Evolutionary conservation across 805 yeast genomes (phyloP).

Genomic region (Pachysolen tannophilus): DNA sequence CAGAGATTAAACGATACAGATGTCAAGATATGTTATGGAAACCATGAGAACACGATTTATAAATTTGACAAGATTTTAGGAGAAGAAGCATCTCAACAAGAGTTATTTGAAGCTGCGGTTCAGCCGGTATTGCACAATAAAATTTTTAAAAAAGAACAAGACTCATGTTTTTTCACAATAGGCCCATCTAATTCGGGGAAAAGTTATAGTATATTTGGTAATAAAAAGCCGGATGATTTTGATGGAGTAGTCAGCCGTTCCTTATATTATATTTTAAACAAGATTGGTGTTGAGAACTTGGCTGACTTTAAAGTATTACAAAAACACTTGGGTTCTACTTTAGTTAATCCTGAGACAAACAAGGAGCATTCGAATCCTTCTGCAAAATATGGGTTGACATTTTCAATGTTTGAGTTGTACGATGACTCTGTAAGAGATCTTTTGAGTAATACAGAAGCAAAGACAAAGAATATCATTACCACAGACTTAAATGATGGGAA

Average conservation of each 20-base stretch:
- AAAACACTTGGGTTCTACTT: slow-evolving; percentile 3
- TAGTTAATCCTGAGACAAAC: not conserved
- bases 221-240: slow-evolving; percentile 10
- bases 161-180: slow-evolving; percentile 36
- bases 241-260: slow-evolving; percentile 15
- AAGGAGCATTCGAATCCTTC: not conserved
- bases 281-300: slow-evolving; percentile 4
- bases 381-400: slow-evolving; percentile 27
- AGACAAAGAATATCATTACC: slow-evolving; percentile 26
- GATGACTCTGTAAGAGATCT: slow-evolving; percentile 37
- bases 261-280: slow-evolving; percentile 16
- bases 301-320: slow-evolving; percentile 1
- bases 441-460: slow-evolving; percentile 19
- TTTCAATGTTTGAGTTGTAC: slow-evolving; percentile 47
- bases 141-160: slow-evolving; percentile 24
- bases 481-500: slow-evolving; percentile 36
- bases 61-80: slow-evolving; percentile 1
- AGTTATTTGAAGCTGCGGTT: slow-evolving; percentile 27
- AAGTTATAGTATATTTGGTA: slow-evolving; percentile 29
- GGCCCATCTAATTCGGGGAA: slow-evolving; percentile 53
- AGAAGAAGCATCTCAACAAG: slow-evolving; percentile 23
- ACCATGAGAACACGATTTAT: not conserved
- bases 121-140: slow-evolving; percentile 23
- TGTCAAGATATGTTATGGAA: too few species aligned
- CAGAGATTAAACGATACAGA: too few species aligned